Evolutionary conservation across 495 filamentous ascomycete genomes (phyloP), one percentile per base, ranked within the genome.

Genomic region (Penicillium pulvis): DNA sequence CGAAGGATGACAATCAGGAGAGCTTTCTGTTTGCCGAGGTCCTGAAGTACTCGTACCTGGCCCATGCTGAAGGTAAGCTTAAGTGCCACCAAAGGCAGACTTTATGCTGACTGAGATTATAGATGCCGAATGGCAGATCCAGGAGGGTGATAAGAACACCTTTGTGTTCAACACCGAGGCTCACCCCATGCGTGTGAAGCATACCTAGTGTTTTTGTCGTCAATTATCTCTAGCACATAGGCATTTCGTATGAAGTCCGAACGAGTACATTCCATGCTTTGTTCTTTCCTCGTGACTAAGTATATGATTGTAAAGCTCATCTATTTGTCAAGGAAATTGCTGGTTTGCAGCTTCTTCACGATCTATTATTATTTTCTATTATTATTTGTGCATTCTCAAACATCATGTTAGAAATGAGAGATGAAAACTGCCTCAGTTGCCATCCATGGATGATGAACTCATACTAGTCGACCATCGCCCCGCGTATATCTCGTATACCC

Each of bases 11-110:
- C 61, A 85, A 86, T 66, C 88, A 93, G 79, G 92, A 96, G 76
- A 93, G 89, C 63, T 96, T 95, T 77, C 85, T 90, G 73, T 93
- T 94, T 68, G 92, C 92, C 0, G 92, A 97, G 76, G 89, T 93
- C 52, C 59, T 95, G 64, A 97, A 97, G 78, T 97, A 96, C 73
- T 75, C 79, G 23, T 95, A 90, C 68, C 64, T 96, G 55, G 86
- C 89, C 53, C 83, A 87, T 53, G 76, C 81, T 16, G 69, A 69
- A 17, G 68, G 68, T 71, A 62, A 43, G 58, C 59, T 42, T 8
- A 9, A 24, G 12, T 2, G 17, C 3, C 23, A 2, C 6, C 20
- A 31, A n/a, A n/a, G 30, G 8, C 20, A 4, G 28, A 33, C 10
- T 5, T 6, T 2, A 54, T 55, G n/a, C 60, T 71, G 41, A 69